A percentile compares a stretch with the other conserved stretches of the same genome.
Evolutionary conservation across 495 filamentous ascomycete species (phyloP).

Genomic region (Rhizodiscina lignyota): DNA sequence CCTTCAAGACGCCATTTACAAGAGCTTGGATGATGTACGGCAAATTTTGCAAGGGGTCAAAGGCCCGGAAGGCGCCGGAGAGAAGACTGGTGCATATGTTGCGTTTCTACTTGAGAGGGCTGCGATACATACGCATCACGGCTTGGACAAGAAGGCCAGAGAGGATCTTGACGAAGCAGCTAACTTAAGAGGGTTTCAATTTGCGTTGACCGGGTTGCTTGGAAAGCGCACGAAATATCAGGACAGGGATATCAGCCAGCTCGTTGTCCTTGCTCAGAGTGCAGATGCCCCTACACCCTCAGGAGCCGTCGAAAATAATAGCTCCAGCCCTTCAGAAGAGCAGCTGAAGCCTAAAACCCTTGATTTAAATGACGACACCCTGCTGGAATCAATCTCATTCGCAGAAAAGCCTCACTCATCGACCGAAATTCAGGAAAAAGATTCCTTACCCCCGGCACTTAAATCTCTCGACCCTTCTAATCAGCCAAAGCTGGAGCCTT

Average conservation of each 20-base stretch:
- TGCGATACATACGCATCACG: conserved; percentile 69
- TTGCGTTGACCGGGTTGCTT: conserved; percentile 67
- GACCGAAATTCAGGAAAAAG: conserved; percentile 28
- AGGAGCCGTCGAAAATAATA: conserved; percentile 7
- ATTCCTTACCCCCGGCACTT: conserved; percentile 40
- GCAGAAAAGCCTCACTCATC: conserved; percentile 21
- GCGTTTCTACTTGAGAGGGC: conserved; percentile 67
- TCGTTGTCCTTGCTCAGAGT: conserved; percentile 83
- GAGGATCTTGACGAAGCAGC: conserved; percentile 53
- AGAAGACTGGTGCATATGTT: conserved; percentile 26
- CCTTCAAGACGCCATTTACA: conserved; percentile 40
- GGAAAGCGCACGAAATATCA: conserved; percentile 92
- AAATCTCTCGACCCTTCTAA: conserved; percentile 50
- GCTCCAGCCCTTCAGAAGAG: conserved; percentile 2
- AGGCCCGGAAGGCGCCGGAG: conserved; percentile 15
- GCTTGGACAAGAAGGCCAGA: conserved; percentile 59
- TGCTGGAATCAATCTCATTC: conserved; percentile 77
- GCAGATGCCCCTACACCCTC: conserved; percentile 1
- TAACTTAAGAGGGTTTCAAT: conserved; percentile 48
- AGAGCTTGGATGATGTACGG: conserved; percentile 30
- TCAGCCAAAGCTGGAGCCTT: conserved; percentile 65
- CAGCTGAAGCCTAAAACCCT: conserved; percentile 40
- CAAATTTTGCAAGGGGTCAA: too few relatives aligned
- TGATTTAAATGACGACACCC: conserved; percentile 78
- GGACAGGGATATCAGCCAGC: conserved; percentile 71